Percentiles rank a stretch among this genome's conserved stretches.
Conservation (phyloP, 495 filamentous ascomycete species). For the Barbatosphaeria neglecta region DNA sequence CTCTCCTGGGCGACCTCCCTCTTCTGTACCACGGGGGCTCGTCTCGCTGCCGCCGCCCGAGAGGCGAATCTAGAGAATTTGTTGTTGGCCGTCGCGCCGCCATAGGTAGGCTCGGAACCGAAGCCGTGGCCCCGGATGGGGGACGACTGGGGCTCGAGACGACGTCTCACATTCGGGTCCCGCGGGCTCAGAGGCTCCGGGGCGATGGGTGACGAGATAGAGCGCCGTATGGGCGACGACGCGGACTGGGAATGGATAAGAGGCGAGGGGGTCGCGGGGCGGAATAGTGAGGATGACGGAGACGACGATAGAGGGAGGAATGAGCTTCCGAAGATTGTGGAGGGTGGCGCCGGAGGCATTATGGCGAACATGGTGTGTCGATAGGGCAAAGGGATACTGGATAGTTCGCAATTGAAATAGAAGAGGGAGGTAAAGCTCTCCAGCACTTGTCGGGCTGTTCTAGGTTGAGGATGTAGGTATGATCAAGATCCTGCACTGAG, state of each 20-base stretch:
- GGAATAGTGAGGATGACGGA: conserved; percentile 12
- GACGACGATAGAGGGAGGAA: conserved; percentile 5
- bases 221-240: conserved; percentile 10
- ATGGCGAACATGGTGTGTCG: conserved; percentile 2
- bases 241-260: too few relatives aligned
- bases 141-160: conserved; percentile 21
- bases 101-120: conserved; percentile 18
- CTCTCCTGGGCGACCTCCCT: conserved; percentile 38
- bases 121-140: conserved; percentile 13
- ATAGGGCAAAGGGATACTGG: too few relatives aligned
- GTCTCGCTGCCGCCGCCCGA: not conserved
- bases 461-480: too few relatives aligned
- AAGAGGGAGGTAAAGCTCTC: too few relatives aligned
- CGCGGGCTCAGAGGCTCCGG: not conserved
- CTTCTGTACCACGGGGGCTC: conserved; percentile 17
- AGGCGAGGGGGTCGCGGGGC: conserved; percentile 7
- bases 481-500: too few relatives aligned
- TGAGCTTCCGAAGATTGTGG: not conserved
- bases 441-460: too few relatives aligned
- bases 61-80: not conserved
- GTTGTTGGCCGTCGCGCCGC: conserved; percentile 22
- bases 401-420: not conserved
- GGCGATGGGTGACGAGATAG: conserved; percentile 1
- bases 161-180: conserved; percentile 12
- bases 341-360: conserved; percentile 7